Evolutionary conservation across 2,329 filamentous ascomycete species (phyloP), one percentile per base, ranked within the genome.

Genomic region (Botryotinia convoluta): DNA sequence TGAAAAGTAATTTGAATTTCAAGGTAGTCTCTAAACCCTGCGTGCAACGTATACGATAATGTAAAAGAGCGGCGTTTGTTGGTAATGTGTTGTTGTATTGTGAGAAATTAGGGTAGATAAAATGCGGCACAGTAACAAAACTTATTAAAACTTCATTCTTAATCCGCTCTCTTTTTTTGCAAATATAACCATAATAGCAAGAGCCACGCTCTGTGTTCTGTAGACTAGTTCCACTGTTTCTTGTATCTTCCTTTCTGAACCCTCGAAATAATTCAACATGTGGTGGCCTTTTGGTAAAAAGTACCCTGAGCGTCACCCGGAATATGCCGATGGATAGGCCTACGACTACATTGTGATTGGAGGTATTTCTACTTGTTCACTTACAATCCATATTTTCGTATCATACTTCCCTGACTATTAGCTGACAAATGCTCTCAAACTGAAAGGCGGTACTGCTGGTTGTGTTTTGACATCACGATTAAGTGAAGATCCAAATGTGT

Each of bases 381-480:
- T 63, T 20, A 8, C 61, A 7, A n/a, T 42, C 22, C 7, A 16
- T 42, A 4, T 14, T 8, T 48, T 20, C 20, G 29, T 37, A 29
- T 29, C 42, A 45, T 26, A 7, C 2, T 16, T 20, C 26, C 32
- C 29, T 26, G 7, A 7, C 5, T 29, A 8, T 16, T 16, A 35
- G 32, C 64, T 68, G 14, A 54, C n/a, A 54, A 5, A 32, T 3
- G 2, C 1, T 7, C 7, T 7, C 62, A 39, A 54, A 10, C 18
- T 29, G 3, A 59, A 32, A 74, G 84, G 83, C 7, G 84, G 84
- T 26, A 84, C 84, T 0, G 80, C 83, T 12, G 84, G 84, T 18
- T 80, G 84, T 8, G 80, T 82, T 1, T 76, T 85, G 20, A 84
- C 83, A 8, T 79, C 79, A 45, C 81, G 83, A 16, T 80, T 85